A percentile compares a stretch with the other conserved stretches of the same genome.
phyloP scores from a whole-genome alignment of 495 filamentous ascomycete species.

The Penicillium psychrofluorescens region DNA sequence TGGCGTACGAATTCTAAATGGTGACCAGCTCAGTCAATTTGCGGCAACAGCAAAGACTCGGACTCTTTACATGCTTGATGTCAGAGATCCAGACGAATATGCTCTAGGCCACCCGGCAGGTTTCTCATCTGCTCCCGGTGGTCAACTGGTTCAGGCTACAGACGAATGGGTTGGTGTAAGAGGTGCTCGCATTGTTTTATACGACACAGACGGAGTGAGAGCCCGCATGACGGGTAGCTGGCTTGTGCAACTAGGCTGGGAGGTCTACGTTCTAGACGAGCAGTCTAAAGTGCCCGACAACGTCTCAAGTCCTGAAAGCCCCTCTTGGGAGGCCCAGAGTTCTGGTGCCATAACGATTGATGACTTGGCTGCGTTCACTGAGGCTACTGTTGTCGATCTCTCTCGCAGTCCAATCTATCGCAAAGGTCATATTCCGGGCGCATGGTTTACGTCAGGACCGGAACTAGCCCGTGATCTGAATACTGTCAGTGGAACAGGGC shows the following conservation, averaged over 20 bases:
- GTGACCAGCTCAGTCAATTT: slow-evolving; percentile 1
- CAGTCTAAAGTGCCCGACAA: background rate
- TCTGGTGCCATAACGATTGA: slow-evolving; percentile 4
- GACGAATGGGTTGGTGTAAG: slow-evolving; percentile 22
- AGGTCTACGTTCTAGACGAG: slow-evolving; percentile 13
- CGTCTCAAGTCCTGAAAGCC: background rate
- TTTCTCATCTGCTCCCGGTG: slow-evolving; percentile 20
- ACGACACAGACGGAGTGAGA: slow-evolving; percentile 17
- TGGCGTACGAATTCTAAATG: slow-evolving; percentile 5
- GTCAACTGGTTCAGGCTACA: slow-evolving; percentile 20
- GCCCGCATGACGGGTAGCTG: slow-evolving; percentile 19
- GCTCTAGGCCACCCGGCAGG: slow-evolving; percentile 7
- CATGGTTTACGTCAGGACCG: slow-evolving; percentile 19
- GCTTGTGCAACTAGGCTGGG: slow-evolving; percentile 21
- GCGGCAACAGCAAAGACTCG: slow-evolving; percentile 4
- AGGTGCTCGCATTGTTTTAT: slow-evolving; percentile 17
- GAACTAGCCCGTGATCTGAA: slow-evolving; percentile 15
- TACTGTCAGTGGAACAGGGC: background rate
- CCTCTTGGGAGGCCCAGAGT: background rate
- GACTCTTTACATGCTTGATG: slow-evolving; percentile 16
- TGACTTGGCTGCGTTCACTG: background rate
- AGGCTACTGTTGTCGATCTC: slow-evolving; percentile 15
- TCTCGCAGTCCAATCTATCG: slow-evolving; percentile 16
- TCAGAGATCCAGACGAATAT: slow-evolving; percentile 19
- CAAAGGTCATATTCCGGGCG: slow-evolving; percentile 18